phyloP scores from a whole-genome alignment of 148 eudicot genomes.

The Vaccinium myrtillus region DNA sequence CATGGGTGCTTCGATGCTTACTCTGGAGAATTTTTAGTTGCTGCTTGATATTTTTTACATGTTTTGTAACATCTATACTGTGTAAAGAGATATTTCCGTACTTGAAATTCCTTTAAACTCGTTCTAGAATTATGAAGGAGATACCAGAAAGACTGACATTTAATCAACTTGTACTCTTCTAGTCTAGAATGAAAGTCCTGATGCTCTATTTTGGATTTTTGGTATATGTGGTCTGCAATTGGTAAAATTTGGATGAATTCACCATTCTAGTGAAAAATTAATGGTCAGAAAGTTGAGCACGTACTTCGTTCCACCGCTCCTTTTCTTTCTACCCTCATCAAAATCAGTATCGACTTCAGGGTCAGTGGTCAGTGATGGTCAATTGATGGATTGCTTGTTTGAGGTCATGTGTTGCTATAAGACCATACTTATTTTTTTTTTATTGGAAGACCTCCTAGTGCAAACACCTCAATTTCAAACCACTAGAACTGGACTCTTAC shows the following conservation, averaged over 20 bases:
- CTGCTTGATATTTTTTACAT: not conserved
- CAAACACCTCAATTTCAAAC: not conserved
- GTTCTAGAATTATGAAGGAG: not conserved
- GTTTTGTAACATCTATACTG: not conserved
- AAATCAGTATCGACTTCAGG: not conserved
- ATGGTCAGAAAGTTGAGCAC: not conserved
- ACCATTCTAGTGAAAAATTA: not conserved
- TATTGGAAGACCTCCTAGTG: not conserved
- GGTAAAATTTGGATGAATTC: not conserved
- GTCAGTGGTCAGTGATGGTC: not conserved
- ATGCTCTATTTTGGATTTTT: not conserved
- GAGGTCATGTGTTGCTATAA: not conserved
- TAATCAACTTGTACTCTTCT: not conserved
- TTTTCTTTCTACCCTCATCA: not conserved
- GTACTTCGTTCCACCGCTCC: not conserved
- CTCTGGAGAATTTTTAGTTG: not conserved
- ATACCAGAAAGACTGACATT: not conserved
- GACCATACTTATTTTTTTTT: not conserved
- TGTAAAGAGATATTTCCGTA: not conserved
- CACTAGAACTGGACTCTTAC: not conserved
- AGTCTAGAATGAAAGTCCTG: not conserved
- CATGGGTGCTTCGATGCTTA: not conserved
- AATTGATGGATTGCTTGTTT: not conserved
- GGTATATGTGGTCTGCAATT: not conserved
- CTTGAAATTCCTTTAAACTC: not conserved